phyloP scores from a whole-genome alignment of 2,329 filamentous ascomycete species.

The Aspergillus sergii region DNA sequence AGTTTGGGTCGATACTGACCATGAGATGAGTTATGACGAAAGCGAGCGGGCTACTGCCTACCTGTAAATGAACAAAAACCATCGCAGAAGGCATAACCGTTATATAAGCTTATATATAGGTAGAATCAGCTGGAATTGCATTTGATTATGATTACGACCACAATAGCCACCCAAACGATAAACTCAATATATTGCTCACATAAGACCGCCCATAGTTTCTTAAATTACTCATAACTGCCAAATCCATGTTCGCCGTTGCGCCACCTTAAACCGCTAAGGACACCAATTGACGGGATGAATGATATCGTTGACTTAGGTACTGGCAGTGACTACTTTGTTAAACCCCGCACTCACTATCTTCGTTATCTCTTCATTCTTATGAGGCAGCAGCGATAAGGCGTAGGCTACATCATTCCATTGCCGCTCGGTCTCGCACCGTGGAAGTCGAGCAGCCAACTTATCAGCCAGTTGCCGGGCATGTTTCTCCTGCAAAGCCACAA shows the following conservation, averaged over 20 bases:
- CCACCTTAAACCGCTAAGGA: slow-evolving; percentile 11
- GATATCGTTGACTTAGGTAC: slow-evolving; percentile 48
- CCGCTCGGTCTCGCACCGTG: slow-evolving; percentile 84
- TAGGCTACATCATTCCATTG: slow-evolving; percentile 99
- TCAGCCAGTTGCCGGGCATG: slow-evolving; percentile 92
- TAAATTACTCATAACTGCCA: background rate
- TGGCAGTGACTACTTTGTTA: slow-evolving; percentile 67
- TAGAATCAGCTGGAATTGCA: background rate
- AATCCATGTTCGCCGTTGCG: background rate
- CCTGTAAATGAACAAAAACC: background rate
- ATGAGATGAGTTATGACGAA: background rate
- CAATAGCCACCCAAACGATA: background rate
- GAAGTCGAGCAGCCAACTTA: slow-evolving; percentile 84
- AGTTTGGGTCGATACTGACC: background rate
- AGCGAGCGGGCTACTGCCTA: too few species aligned
- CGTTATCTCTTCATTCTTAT: slow-evolving; percentile 57
- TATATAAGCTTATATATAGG: background rate
- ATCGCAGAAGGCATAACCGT: background rate
- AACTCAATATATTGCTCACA: background rate
- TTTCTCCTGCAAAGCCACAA: slow-evolving; percentile 70
- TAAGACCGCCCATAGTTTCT: background rate
- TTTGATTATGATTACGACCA: background rate
- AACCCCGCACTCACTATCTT: slow-evolving; percentile 48
- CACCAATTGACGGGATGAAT: slow-evolving; percentile 13
- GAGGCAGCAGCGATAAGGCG: slow-evolving; percentile 82